These are phyloP conservation scores for Litsea cubeba DNA, from an alignment of 164 flowering plant genomes.

Conservation along the genomic window DNA sequence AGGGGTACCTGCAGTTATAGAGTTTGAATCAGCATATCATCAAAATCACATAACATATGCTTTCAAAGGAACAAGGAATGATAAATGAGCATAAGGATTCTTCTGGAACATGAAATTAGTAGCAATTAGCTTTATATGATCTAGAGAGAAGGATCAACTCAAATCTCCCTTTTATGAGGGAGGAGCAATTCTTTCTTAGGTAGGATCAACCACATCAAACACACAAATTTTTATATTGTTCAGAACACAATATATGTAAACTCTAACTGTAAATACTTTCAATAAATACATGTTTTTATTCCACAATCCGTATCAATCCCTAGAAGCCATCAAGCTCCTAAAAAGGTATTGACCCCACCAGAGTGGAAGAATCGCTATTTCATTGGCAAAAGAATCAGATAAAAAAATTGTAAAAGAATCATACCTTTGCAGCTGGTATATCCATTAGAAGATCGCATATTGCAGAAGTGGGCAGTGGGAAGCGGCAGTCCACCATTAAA, in stretches of 20 bases:
- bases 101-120: neutral
- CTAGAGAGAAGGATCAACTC: neutral
- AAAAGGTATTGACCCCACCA: neutral
- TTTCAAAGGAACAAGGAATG: neutral
- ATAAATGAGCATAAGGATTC: neutral
- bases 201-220: neutral
- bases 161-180: neutral
- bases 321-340: slow-evolving; percentile 2
- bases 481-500: neutral
- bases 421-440: slow-evolving; percentile 3
- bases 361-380: neutral
- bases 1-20: neutral
- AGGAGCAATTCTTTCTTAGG: neutral
- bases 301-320: neutral
- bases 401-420: neutral
- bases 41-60: neutral
- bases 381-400: neutral
- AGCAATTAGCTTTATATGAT: neutral
- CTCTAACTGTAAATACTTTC: neutral
- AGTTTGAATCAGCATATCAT: neutral
- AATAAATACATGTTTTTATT: neutral
- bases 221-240: too few species aligned
- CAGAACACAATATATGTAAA: neutral
- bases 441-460: neutral
- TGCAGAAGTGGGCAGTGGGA: neutral